Evolutionary conservation across 495 filamentous ascomycete genomes (phyloP), one percentile per base, ranked within the genome.

Genomic region (Penicillium psychrofluorescens): DNA sequence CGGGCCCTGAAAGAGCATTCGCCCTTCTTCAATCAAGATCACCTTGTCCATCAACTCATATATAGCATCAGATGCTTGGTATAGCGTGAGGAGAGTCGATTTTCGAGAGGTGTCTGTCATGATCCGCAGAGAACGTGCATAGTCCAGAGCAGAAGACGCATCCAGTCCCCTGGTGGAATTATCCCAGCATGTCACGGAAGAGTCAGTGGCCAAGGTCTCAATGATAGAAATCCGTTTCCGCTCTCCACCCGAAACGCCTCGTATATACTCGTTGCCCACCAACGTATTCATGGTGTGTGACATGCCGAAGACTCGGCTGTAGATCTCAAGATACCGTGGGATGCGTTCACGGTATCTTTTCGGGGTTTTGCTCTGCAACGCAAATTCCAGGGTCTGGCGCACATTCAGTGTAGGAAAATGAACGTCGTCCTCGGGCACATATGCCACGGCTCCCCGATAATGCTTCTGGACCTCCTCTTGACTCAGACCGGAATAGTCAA

Each of bases 161-260:
- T 95, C 88, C 7, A 94, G 71, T 33, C 88, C 88, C 39, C 88
- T 76, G 3, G 87, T 90, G 12, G 77, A 81, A 61, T 95, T 92
- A 59, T 94, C 88, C 85, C 87, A 92, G 12, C 79, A 86, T 34
- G 77, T 72, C 8, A 95, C 72, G 27, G 78, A 80, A n/a, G 83
- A 84, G 43, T 85, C 83, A 2, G 83, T 85, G 12, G 85, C 74
- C 57, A 91, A 75, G 12, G 74, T 73, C 48, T 80, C 66, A 11
- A 64, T 64, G 34, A 72, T 70, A 1, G 62, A 68, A 7, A 71
- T 63, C 2, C 77, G 81, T 61, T 91, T 92, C 15, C 86, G 71
- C 61, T 95, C 88, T 11, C 88, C 89, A 35, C 89, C 88, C 2
- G 83, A 88, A n/a, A 94, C 77, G 50, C 88, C 88, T n/a, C 88